Evolutionary conservation across 2,329 filamentous ascomycete species (phyloP).

Genomic region (Aureobasidium sp.): DNA sequence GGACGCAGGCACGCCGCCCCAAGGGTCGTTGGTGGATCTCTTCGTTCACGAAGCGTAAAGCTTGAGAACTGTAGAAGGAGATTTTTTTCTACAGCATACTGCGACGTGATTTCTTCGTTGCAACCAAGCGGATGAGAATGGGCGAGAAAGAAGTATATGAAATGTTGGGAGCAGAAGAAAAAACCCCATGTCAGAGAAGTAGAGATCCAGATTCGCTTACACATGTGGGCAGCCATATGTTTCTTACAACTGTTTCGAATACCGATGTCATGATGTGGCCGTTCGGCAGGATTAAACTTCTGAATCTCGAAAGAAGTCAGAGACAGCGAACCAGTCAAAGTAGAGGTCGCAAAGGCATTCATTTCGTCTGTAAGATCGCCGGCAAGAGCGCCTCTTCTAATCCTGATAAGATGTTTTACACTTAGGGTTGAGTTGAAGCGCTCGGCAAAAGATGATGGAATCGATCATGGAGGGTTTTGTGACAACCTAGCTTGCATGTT

Average conservation of each 20-base stretch:
- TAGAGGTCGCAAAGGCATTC: not conserved
- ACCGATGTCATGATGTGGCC: not conserved
- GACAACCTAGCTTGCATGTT: slow-evolving; percentile 3
- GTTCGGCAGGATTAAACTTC: not conserved
- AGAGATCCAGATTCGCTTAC: not conserved
- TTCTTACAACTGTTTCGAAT: not conserved
- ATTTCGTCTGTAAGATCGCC: not conserved
- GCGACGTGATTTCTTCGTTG: not conserved
- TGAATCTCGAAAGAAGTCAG: not conserved
- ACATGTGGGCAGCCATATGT: not conserved
- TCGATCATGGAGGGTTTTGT: not conserved
- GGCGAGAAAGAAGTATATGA: not conserved
- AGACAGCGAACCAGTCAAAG: not conserved
- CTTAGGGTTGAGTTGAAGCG: not conserved
- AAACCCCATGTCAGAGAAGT: not conserved
- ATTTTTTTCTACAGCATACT: not conserved
- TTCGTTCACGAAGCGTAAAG: not conserved
- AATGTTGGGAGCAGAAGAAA: not conserved
- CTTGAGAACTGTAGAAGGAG: not conserved
- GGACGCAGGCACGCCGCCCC: not conserved
- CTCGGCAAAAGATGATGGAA: not conserved
- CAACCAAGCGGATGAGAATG: not conserved
- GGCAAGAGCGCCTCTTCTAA: not conserved
- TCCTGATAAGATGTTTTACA: not conserved
- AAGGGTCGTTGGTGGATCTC: not conserved